These are phyloP conservation scores for Nicotiana rustica DNA, from an alignment of 305 asterid species.

Conservation along the genomic window DNA sequence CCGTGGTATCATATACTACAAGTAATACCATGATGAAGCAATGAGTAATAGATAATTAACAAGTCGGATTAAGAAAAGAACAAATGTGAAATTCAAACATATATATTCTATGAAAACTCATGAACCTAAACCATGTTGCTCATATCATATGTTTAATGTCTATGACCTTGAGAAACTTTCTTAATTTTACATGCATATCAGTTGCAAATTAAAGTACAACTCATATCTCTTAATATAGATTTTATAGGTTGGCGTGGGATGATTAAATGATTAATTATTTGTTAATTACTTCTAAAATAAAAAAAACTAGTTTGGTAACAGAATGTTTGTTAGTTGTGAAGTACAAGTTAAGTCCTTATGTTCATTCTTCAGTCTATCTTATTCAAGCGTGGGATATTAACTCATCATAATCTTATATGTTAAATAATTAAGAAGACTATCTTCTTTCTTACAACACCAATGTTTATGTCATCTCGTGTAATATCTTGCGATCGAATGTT, in stretches of 20 bases:
- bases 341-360: background rate
- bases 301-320: constrained; percentile 21
- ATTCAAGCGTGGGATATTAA: constrained; percentile 30
- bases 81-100: background rate
- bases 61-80: background rate
- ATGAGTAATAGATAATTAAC: background rate
- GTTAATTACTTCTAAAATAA: constrained; percentile 12
- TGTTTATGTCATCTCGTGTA: constrained; percentile 17
- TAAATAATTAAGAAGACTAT: constrained; percentile 6
- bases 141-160: background rate
- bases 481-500: constrained; percentile 20
- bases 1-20: background rate
- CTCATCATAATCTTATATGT: background rate
- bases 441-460: constrained; percentile 28
- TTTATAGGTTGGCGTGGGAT: constrained; percentile 29
- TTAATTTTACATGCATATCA: background rate
- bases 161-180: constrained; percentile 18
- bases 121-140: constrained; percentile 18
- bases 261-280: constrained; percentile 27
- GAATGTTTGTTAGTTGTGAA: constrained; percentile 32
- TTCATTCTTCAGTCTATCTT: constrained; percentile 30
- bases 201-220: constrained; percentile 25
- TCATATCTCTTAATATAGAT: constrained; percentile 11
- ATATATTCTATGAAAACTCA: background rate
- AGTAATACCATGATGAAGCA: constrained; percentile 8